A percentile compares a stretch with the other conserved stretches of the same genome.
Conservation (phyloP, 2,329 filamentous ascomycete genomes). For the Periconia sp. region DNA sequence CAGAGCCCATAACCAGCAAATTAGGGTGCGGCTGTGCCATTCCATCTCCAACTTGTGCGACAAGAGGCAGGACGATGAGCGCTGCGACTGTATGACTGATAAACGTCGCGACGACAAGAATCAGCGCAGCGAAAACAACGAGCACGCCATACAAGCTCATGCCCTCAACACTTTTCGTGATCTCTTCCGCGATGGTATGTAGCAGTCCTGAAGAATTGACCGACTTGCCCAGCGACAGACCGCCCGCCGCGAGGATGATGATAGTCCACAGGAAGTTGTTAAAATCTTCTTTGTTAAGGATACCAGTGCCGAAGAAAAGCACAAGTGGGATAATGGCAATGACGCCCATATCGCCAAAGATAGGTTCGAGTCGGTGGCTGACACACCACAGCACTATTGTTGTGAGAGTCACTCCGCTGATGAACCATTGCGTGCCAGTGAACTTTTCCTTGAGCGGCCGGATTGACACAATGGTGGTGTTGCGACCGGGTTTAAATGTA, state of each 20-base stretch:
- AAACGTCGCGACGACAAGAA: slow-evolving; percentile 93
- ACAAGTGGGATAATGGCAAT: slow-evolving; percentile 96
- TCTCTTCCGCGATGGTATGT: slow-evolving; percentile 81
- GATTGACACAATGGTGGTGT: slow-evolving; percentile 90
- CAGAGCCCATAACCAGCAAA: slow-evolving; percentile 90
- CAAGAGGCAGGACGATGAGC: slow-evolving; percentile 89
- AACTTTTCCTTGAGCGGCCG: slow-evolving; percentile 88
- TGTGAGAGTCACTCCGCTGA: slow-evolving; percentile 77
- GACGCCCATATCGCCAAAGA: slow-evolving; percentile 98
- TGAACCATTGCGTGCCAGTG: slow-evolving; percentile 90
- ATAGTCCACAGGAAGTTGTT: slow-evolving; percentile 99
- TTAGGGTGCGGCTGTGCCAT: slow-evolving; percentile 94
- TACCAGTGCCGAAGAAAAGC: slow-evolving; percentile 94
- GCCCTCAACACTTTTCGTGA: slow-evolving; percentile 75
- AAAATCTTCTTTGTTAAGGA: slow-evolving; percentile 98
- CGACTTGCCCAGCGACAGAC: slow-evolving; percentile 88
- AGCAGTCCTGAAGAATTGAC: slow-evolving; percentile 92
- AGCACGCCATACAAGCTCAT: slow-evolving; percentile 86
- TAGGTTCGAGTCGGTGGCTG: slow-evolving; percentile 81
- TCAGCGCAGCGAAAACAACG: slow-evolving; percentile 82
- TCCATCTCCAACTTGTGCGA: slow-evolving; percentile 79
- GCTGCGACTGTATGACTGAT: slow-evolving; percentile 98
- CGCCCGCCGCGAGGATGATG: slow-evolving; percentile 95
- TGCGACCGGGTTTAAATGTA: slow-evolving; percentile 83
- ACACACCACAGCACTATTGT: slow-evolving; percentile 95